A percentile compares a stretch with the other conserved stretches of the same genome.
Evolutionary conservation across 306 rosid species (phyloP).

Genomic region (Vigna radiata): DNA sequence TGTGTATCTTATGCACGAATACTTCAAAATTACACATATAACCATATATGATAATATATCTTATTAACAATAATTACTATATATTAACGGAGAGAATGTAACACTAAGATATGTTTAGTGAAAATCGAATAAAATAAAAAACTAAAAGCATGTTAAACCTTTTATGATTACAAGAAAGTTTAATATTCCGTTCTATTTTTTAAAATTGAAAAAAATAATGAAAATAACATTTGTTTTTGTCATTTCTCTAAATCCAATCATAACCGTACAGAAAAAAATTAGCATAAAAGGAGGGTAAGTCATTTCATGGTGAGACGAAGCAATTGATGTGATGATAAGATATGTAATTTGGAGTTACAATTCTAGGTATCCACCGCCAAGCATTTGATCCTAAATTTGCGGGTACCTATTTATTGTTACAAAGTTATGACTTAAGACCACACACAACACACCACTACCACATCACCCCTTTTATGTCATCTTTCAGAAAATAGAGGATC

Average conservation of each 20-base stretch:
- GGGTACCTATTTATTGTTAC: not conserved
- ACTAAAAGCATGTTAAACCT: no score
- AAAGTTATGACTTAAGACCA: conserved; percentile 6
- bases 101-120: no score
- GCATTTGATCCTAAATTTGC: conserved; percentile 12
- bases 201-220: no score
- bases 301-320: not conserved
- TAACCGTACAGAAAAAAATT: not conserved
- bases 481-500: conserved; percentile 30
- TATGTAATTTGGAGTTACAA: not conserved
- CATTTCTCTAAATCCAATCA: not conserved
- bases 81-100: no score
- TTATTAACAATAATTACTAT: no score
- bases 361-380: not conserved
- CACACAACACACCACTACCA: not conserved
- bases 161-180: no score
- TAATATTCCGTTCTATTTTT: no score
- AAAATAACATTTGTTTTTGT: not conserved
- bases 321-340: not conserved
- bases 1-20: no score
- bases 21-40: no score
- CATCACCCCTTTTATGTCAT: not conserved
- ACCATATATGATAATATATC: no score
- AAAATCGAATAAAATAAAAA: no score
- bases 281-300: no score